A percentile compares a stretch with the other conserved stretches of the same genome.
Conservation (phyloP, 179 eudicot species). For the Patellifolia procumbens region DNA sequence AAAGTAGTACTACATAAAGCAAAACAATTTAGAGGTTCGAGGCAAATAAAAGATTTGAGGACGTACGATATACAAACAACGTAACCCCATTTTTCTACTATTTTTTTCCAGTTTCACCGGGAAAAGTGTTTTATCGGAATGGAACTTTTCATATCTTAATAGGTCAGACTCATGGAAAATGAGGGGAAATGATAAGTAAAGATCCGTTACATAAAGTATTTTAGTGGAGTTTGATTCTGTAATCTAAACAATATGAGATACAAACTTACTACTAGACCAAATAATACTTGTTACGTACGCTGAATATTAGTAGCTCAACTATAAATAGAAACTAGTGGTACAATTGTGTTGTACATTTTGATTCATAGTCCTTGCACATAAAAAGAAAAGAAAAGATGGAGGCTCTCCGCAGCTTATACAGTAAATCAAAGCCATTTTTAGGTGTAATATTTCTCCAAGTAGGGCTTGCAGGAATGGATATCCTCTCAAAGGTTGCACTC, state of each 20-base stretch:
- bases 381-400: not conserved
- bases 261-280: too few species aligned
- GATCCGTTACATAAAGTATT: too few species aligned
- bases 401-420: not conserved
- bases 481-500: slow-evolving; percentile 67
- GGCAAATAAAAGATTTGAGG: not conserved
- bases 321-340: not conserved
- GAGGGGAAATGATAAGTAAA: too few species aligned
- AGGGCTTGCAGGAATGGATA: slow-evolving; percentile 59
- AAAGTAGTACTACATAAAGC: slow-evolving; percentile 5
- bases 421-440: slow-evolving; percentile 50
- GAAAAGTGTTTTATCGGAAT: not conserved
- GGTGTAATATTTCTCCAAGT: slow-evolving; percentile 59
- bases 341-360: not conserved
- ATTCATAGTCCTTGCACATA: not conserved
- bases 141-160: too few species aligned
- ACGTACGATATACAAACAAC: not conserved
- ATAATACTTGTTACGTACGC: too few species aligned
- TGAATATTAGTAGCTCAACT: not conserved
- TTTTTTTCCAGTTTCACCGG: not conserved
- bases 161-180: too few species aligned
- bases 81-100: not conserved
- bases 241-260: too few species aligned
- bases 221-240: too few species aligned
- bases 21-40: not conserved